These are phyloP conservation scores for Maudiozyma humilis DNA, from an alignment of 1,139 yeast genomes.

Conservation along the genomic window DNA sequence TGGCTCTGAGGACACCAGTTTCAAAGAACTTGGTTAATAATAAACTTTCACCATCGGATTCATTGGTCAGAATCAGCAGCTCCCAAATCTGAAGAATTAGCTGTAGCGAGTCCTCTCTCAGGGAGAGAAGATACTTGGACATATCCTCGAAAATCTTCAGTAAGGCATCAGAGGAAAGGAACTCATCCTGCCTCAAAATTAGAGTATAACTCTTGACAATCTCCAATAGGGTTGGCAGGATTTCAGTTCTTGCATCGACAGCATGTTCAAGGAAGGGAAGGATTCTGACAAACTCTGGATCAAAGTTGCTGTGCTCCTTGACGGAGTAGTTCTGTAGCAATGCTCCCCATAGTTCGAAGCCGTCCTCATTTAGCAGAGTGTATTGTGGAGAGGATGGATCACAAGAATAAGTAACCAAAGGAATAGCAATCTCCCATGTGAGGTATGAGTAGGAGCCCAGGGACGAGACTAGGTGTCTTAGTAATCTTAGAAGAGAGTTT, in stretches of 20 bases:
- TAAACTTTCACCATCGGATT: conserved; percentile 18
- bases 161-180: conserved; percentile 36
- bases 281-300: conserved; percentile 21
- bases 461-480: conserved; percentile 58
- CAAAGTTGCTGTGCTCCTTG: conserved; percentile 19
- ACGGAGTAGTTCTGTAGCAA: conserved; percentile 47
- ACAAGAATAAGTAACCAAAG: conserved; percentile 56
- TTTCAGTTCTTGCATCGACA: conserved; percentile 60
- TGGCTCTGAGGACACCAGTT: conserved; percentile 20
- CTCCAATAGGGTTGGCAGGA: conserved; percentile 57
- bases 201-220: conserved; percentile 67
- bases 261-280: conserved; percentile 37
- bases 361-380: conserved; percentile 73
- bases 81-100: conserved; percentile 54
- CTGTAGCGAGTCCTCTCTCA: conserved; percentile 65
- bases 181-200: conserved; percentile 38
- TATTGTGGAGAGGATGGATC: conserved; percentile 55
- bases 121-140: conserved; percentile 47
- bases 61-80: conserved; percentile 34
- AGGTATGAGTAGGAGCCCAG: conserved; percentile 51
- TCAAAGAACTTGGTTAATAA: conserved; percentile 23
- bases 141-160: conserved; percentile 44
- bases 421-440: conserved; percentile 58
- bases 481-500: conserved; percentile 62
- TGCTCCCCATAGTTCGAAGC: conserved; percentile 74